These are phyloP conservation scores for Phytophthora brassicae DNA, from an alignment of 352 stramenopile species.

Conservation along the genomic window DNA sequence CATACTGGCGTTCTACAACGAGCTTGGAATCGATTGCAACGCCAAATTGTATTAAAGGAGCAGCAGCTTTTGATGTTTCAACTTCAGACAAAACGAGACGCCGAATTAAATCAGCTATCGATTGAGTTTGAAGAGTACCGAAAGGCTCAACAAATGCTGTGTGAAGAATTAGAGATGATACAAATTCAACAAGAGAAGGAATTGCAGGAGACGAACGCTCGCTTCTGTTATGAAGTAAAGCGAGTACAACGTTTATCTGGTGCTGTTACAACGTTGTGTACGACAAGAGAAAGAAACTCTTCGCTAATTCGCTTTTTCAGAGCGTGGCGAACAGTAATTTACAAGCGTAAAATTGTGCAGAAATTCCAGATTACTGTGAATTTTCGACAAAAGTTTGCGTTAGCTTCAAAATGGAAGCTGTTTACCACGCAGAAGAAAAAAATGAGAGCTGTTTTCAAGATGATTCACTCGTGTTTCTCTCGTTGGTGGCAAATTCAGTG, in stretches of 20 bases:
- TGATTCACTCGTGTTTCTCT: slow-evolving; percentile 9
- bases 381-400: not conserved
- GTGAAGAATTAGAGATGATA: slow-evolving; percentile 2
- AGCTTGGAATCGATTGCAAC: slow-evolving; percentile 36
- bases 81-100: slow-evolving; percentile 11
- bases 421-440: slow-evolving; percentile 14
- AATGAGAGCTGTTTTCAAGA: slow-evolving; percentile 9
- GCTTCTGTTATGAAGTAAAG: slow-evolving; percentile 13
- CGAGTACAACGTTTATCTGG: slow-evolving; percentile 15
- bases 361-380: slow-evolving; percentile 4
- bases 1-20: slow-evolving; percentile 16
- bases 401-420: slow-evolving; percentile 13
- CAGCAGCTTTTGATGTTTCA: slow-evolving; percentile 26
- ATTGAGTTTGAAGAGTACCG: slow-evolving; percentile 17
- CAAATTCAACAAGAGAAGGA: slow-evolving; percentile 12
- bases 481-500: slow-evolving; percentile 15
- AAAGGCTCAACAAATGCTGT: slow-evolving; percentile 4
- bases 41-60: slow-evolving; percentile 29
- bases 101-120: slow-evolving; percentile 15
- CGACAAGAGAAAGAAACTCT: slow-evolving; percentile 5
- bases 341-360: not conserved
- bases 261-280: slow-evolving; percentile 20
- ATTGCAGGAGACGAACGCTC: slow-evolving; percentile 7
- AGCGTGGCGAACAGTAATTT: slow-evolving; percentile 15
- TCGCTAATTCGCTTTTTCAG: slow-evolving; percentile 12